Evolutionary conservation across 2,329 filamentous ascomycete genomes (phyloP), one percentile per base, ranked within the genome.

Genomic region (Penicillium sumatraense): DNA sequence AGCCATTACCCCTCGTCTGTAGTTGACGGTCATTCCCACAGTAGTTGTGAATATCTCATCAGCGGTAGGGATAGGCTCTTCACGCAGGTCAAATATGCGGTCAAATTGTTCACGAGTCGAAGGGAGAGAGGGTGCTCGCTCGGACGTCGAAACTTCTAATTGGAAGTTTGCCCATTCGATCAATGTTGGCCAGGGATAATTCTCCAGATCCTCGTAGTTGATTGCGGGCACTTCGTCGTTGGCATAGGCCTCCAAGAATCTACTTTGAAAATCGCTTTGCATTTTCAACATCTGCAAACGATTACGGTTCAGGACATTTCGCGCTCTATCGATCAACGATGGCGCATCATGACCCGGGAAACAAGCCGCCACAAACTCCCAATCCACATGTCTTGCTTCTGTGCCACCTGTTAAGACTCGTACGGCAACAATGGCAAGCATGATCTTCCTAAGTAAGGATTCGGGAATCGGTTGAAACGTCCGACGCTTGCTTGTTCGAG

Each of bases 121-220:
- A 23, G 80, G 79, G n/a, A 82, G 66, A 47, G 74, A 71, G 1
- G 73, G 75, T 16, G 72, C 61, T 36, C 69, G 72, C 56, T 70
- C 68, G 5, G 71, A 66, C 11, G 65, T 68, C 18, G 76, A 72
- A 13, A 71, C 60, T 40, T 79, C 74, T 14, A 81, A 64, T 46
- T 76, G 71, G 9, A 66, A 63, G 26, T 70, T 68, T 8, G 77
- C 77, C 80, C 80, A 82, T 7, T 79, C 71, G 4, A 80, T 72
- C 11, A 81, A 66, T 23, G 67, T 67, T 38, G 68, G 65, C 80
- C 80, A 82, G 56, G 81, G 73, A 60, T 80, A 81, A 9, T 57
- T 60, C 46, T 72, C 66, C 27, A 81, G 62, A 47, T 81, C 62
- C 16, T 73, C 64, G 47, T 76, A 80, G 53, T 81, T 68, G 41